These are phyloP conservation scores for Xylaria sp. DNA, from an alignment of 2,329 filamentous ascomycete genomes.

Conservation along the genomic window DNA sequence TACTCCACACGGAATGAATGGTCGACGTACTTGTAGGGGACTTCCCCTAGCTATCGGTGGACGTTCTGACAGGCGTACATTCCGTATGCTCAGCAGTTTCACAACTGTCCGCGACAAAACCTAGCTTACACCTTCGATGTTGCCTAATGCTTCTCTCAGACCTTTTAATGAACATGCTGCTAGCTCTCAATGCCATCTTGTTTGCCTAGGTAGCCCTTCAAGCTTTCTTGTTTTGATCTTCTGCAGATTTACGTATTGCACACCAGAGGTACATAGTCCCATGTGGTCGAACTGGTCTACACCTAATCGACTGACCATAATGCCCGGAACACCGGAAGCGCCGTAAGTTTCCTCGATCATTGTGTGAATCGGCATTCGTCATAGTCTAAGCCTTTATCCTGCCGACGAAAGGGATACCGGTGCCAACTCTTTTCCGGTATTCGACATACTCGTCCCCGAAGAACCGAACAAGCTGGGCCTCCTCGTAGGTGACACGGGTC, in stretches of 20 bases:
- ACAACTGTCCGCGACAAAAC: no score
- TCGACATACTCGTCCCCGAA: slow-evolving; percentile 76
- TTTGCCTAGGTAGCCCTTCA: not conserved
- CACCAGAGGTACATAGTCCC: no score
- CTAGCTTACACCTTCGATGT: no score
- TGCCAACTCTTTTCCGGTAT: slow-evolving; percentile 66
- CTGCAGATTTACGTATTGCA: no score
- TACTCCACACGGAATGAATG: no score
- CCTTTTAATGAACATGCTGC: no score
- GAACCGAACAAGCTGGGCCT: slow-evolving; percentile 69
- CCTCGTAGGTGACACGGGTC: slow-evolving; percentile 69
- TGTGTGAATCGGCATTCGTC: not conserved
- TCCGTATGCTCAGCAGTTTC: no score
- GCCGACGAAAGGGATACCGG: slow-evolving; percentile 73
- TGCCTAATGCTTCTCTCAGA: no score
- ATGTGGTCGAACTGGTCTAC: not conserved
- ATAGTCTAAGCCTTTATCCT: slow-evolving; percentile 11
- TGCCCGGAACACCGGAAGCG: not conserved
- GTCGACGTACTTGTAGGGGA: no score
- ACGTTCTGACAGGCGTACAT: no score
- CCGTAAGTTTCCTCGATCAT: not conserved
- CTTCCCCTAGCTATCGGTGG: no score
- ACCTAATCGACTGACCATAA: not conserved
- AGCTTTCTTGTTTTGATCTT: not conserved
- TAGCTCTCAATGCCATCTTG: not conserved